phyloP scores from a whole-genome alignment of 805 yeast species.

The Debaryomyces castellii region DNA sequence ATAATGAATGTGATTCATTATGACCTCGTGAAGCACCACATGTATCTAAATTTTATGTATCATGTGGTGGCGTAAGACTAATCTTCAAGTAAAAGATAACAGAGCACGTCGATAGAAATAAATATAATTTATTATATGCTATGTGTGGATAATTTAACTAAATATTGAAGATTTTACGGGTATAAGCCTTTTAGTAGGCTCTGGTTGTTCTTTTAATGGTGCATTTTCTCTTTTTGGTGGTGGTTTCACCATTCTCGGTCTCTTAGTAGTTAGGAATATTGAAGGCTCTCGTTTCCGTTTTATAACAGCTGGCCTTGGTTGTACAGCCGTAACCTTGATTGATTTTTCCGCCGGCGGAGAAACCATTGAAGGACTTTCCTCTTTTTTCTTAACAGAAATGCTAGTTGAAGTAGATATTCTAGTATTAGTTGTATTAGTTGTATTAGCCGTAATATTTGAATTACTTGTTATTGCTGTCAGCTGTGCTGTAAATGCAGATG shows the following conservation, averaged over 20 bases:
- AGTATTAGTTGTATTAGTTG: background rate
- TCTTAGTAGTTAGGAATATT: slow-evolving; percentile 12
- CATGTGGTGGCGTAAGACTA: too few species aligned
- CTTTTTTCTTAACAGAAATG: background rate
- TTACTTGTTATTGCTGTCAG: too few species aligned
- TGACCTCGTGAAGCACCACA: background rate
- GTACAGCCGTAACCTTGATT: background rate
- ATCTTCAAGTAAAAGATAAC: too few species aligned
- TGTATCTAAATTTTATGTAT: too few species aligned
- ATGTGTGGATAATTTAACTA: slow-evolving; percentile 9
- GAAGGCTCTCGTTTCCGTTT: slow-evolving; percentile 15
- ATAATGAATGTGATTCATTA: background rate
- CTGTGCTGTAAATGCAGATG: background rate
- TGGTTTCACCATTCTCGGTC: slow-evolving; percentile 6
- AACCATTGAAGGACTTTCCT: background rate
- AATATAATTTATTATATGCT: too few species aligned
- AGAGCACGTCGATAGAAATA: too few species aligned
- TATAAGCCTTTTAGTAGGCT: slow-evolving; percentile 13
- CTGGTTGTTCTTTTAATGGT: slow-evolving; percentile 1
- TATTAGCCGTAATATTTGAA: too few species aligned
- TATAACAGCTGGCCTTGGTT: slow-evolving; percentile 5
- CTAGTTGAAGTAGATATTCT: background rate
- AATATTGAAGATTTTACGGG: slow-evolving; percentile 32
- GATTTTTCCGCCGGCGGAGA: slow-evolving; percentile 1
- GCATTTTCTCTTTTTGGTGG: background rate